Base-by-base conservation (phyloP, 2,329 filamentous ascomycete genomes). In the Dactylellina haptotyla region DNA sequence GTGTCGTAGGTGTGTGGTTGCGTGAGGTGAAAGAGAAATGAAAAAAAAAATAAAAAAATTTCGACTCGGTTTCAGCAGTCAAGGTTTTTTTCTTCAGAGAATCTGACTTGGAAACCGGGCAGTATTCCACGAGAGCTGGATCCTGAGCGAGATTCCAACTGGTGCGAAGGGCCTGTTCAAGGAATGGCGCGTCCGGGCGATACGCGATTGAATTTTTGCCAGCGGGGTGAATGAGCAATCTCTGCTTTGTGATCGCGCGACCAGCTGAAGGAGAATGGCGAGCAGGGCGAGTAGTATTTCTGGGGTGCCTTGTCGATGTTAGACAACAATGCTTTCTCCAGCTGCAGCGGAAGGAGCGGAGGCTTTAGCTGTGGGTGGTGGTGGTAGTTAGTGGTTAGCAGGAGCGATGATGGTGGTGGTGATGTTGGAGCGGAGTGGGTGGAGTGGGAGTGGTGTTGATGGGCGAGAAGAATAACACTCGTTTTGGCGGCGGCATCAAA, bases 201-300 rank as follows among this genome's bases (percentile, higher is more conserved):
- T 50, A 67, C 63, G 63, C 63, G 63, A 59, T 45, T 16, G 23
- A 26, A 26, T 26, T 12, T 10, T 12, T 39, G 53, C 16, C 43
- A 54, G 63, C 16, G 63, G 63, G 54, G 41, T 34, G 53, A 28
- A 12, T 39, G 16, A 4, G 5, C 25, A 20, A 54, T 43, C 32
- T 34, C 39, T 30, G 23, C 16, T 32, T n/a, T 53, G 20, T 67
- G 63, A 67, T 72, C 67, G 67, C 67, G 67, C 67, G 67, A 72
- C 67, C 59, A 67, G 34, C 16, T 45, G 18, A 26, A 43, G 14
- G 14, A n/a, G 3, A 25, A 14, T 37, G n/a, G 28, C 48, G 56
- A 48, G 61, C 39, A 53, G 20, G 16, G 16, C 34, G 8, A 25
- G 53, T 18, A 28, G 34, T 4, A 14, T 4, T 14, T 23, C 4